Evolutionary conservation across 257 asterid species (phyloP).

Genomic region (Linderniella brevidens): DNA sequence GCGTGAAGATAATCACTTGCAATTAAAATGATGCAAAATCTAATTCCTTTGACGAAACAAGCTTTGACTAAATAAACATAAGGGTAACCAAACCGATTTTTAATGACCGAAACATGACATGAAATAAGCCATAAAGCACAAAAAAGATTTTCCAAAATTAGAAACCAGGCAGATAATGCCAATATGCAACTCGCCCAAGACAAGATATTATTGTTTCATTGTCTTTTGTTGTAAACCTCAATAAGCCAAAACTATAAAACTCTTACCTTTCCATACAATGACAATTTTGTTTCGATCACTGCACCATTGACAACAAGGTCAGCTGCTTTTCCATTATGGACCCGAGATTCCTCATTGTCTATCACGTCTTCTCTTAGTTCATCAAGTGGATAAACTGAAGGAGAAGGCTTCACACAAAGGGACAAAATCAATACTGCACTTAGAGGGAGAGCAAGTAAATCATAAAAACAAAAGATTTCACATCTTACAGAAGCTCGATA

Average conservation of each 20-base stretch:
- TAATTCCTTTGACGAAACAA: too few species aligned
- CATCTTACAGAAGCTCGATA: constrained; percentile 94
- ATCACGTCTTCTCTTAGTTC: constrained; percentile 33
- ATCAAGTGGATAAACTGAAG: constrained; percentile 64
- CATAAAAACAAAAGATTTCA: constrained; percentile 11
- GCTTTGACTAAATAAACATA: too few species aligned
- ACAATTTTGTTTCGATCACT: constrained; percentile 59
- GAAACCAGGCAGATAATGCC: background rate
- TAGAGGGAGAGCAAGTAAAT: constrained; percentile 10
- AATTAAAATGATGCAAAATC: too few species aligned
- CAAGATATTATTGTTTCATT: too few species aligned
- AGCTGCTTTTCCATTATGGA: constrained; percentile 33
- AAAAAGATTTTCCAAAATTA: constrained; percentile 10
- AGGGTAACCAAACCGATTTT: too few species aligned
- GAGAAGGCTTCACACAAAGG: constrained; percentile 47
- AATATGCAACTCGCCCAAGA: too few species aligned
- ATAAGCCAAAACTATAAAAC: constrained; percentile 5
- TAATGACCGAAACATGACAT: too few species aligned
- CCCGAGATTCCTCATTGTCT: constrained; percentile 32
- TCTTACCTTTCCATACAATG: constrained; percentile 79
- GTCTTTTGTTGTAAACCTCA: too few species aligned
- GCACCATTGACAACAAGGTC: constrained; percentile 87
- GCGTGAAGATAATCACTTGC: background rate
- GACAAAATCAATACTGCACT: constrained; percentile 8
- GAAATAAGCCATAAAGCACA: too few species aligned